phyloP scores from a whole-genome alignment of 257 asterid species.

The Solanum virginianum region DNA sequence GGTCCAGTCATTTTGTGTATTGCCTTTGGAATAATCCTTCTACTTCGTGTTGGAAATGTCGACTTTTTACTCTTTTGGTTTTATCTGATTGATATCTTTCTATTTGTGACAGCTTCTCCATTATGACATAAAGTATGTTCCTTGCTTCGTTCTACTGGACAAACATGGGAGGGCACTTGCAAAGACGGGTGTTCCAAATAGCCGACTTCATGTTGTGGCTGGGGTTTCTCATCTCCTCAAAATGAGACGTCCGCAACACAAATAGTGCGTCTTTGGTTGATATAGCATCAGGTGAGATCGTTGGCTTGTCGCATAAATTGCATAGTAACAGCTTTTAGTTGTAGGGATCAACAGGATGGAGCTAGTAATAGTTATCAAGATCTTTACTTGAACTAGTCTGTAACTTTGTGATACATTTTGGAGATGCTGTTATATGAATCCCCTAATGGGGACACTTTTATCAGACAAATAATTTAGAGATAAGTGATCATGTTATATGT shows the following conservation, averaged over 20 bases:
- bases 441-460: neutral
- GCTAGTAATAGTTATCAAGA: neutral
- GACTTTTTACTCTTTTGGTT: neutral
- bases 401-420: neutral
- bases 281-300: neutral
- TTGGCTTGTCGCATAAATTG: neutral
- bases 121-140: constrained; percentile 75
- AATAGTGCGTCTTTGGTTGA: neutral
- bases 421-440: neutral
- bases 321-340: neutral
- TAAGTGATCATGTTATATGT: neutral
- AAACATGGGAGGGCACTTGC: constrained; percentile 65
- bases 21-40: neutral
- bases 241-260: constrained; percentile 25
- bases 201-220: constrained; percentile 65
- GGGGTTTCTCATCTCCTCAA: constrained; percentile 79
- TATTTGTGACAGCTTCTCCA: constrained; percentile 47
- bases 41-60: neutral
- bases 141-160: constrained; percentile 78
- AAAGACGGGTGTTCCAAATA: constrained; percentile 67
- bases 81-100: neutral
- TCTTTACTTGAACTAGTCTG: neutral
- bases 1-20: neutral
- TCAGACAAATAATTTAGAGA: neutral
- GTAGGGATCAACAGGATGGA: neutral